Evolutionary conservation across 2,329 filamentous ascomycete genomes (phyloP).

Genomic region (Mariannaea elegans): DNA sequence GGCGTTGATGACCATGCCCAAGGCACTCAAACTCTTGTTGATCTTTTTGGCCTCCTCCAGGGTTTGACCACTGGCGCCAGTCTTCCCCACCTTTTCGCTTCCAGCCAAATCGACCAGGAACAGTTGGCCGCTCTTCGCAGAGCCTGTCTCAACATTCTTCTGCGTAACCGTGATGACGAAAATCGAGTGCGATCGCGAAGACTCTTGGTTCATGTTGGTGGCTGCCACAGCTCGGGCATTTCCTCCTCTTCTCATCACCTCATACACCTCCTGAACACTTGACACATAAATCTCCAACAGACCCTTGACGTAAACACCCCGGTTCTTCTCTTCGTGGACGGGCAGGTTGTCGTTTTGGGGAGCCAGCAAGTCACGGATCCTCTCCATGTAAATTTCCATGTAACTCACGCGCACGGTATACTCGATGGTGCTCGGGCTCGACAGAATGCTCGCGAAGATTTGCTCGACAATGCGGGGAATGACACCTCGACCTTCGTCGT

Average conservation of each 20-base stretch:
- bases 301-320: constrained; percentile 96
- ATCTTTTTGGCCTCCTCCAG: constrained; percentile 99
- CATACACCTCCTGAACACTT: constrained; percentile 94
- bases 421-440: constrained; percentile 91
- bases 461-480: constrained; percentile 97
- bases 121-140: constrained; percentile 93
- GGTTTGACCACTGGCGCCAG: constrained; percentile 95
- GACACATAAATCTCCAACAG: constrained; percentile 95
- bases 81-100: constrained; percentile 99
- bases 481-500: constrained; percentile 87
- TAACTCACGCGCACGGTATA: constrained; percentile 99
- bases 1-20: constrained; percentile 99
- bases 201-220: constrained; percentile 99
- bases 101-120: constrained; percentile 98
- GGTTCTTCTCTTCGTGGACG: constrained; percentile 97
- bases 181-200: constrained; percentile 96
- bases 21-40: constrained; percentile 98
- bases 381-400: constrained; percentile 99
- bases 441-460: constrained; percentile 94
- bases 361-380: constrained; percentile 90
- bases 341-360: constrained; percentile 96
- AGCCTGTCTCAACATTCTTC: constrained; percentile 97
- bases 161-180: constrained; percentile 97
- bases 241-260: constrained; percentile 94
- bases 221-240: constrained; percentile 89